A percentile compares a stretch with the other conserved stretches of the same genome.
Evolutionary conservation across 164 flowering plant genomes (phyloP).

Genomic region (Vitis labrusca): DNA sequence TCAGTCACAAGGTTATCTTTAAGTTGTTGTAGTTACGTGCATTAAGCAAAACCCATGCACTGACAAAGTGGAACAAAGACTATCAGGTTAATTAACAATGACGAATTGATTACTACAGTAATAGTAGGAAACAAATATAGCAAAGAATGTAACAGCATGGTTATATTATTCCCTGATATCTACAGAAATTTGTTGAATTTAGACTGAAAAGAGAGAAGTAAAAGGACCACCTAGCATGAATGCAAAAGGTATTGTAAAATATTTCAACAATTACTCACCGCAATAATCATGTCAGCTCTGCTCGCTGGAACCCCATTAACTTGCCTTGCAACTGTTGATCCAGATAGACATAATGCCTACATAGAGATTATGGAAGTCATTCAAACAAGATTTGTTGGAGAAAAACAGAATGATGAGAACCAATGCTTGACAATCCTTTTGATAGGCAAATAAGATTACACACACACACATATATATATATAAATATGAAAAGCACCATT

Average conservation of each 20-base stretch:
- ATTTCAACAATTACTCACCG: slow-evolving; percentile 46
- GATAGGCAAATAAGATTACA: too few relatives aligned
- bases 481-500: too few relatives aligned
- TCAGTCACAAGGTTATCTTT: not conserved
- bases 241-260: not conserved
- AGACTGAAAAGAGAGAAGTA: not conserved
- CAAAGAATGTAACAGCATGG: not conserved
- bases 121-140: not conserved
- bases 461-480: too few relatives aligned
- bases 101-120: not conserved
- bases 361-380: slow-evolving; percentile 7
- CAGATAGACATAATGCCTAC: slow-evolving; percentile 81
- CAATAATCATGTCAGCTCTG: slow-evolving; percentile 86
- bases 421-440: too few relatives aligned
- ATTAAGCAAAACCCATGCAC: not conserved
- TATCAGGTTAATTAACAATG: not conserved
- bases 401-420: not conserved
- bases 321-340: slow-evolving; percentile 46
- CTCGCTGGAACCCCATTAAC: slow-evolving; percentile 65
- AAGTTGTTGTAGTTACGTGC: not conserved
- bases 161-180: not conserved
- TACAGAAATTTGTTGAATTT: not conserved
- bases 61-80: not conserved
- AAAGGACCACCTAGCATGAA: not conserved
- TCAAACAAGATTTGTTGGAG: not conserved